Percentiles rank a stretch among this genome's conserved stretches.
These are phyloP conservation scores for Salix purpurea DNA, from an alignment of 345 rosid species.

Conservation along the genomic window DNA sequence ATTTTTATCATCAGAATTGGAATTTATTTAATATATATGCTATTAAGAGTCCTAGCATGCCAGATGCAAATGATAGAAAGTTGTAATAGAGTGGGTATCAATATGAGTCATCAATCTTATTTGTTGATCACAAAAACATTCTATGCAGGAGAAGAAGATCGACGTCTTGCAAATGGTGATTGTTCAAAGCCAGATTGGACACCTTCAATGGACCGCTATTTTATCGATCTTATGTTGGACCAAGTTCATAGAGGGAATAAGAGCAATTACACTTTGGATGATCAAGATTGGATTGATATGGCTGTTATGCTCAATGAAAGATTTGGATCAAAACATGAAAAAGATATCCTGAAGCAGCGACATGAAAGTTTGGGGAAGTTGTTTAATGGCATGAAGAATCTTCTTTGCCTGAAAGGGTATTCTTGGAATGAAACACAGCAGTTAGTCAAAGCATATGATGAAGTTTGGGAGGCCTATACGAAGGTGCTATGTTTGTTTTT, in stretches of 20 bases:
- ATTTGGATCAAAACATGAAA: conserved; percentile 37
- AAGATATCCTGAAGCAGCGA: conserved; percentile 31
- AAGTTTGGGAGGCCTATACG: conserved; percentile 18
- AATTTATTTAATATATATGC: too few species aligned
- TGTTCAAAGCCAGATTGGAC: conserved; percentile 34
- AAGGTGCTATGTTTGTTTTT: conserved; percentile 14
- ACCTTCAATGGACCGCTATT: conserved; percentile 45
- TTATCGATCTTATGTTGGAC: conserved; percentile 46
- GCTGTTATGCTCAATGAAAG: conserved; percentile 36
- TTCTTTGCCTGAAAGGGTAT: conserved; percentile 34
- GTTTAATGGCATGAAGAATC: conserved; percentile 34
- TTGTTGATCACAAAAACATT: background rate
- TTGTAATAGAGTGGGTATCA: too few species aligned
- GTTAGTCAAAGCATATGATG: conserved; percentile 36
- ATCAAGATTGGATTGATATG: conserved; percentile 42
- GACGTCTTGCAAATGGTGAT: conserved; percentile 20
- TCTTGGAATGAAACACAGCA: conserved; percentile 39
- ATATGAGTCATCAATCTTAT: too few species aligned
- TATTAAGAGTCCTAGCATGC: too few species aligned
- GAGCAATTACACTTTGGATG: conserved; percentile 18
- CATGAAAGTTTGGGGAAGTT: conserved; percentile 29
- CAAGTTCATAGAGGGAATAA: conserved; percentile 32
- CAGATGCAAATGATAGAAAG: too few species aligned
- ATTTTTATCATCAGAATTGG: background rate
- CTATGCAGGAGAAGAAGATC: conserved; percentile 30